Evolutionary conservation across 2,329 filamentous ascomycete genomes (phyloP).

Genomic region (Fusarium euwallaceae): DNA sequence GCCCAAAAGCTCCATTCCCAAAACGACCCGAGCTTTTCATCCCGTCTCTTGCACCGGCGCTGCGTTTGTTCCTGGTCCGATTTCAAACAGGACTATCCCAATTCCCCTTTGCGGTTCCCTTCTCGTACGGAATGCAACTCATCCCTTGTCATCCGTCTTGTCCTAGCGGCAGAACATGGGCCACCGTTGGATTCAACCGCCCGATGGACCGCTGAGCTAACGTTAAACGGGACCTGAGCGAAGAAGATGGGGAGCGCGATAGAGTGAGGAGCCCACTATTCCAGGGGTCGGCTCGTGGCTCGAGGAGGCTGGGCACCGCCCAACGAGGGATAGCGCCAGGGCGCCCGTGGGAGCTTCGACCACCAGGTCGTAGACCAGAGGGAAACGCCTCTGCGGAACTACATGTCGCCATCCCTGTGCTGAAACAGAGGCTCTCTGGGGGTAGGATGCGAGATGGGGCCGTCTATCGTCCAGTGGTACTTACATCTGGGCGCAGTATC

Average conservation of each 20-base stretch:
- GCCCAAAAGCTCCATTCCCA: slow-evolving; percentile 25
- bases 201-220: slow-evolving; percentile 26
- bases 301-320: slow-evolving; percentile 33
- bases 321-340: slow-evolving; percentile 39
- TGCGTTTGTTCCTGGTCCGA: slow-evolving; percentile 8
- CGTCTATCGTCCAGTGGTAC: slow-evolving; percentile 26
- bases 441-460: slow-evolving; percentile 31
- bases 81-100: slow-evolving; percentile 23
- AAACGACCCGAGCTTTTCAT: slow-evolving; percentile 28
- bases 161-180: slow-evolving; percentile 37
- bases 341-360: slow-evolving; percentile 16
- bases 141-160: slow-evolving; percentile 33
- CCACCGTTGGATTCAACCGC: slow-evolving; percentile 42
- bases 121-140: slow-evolving; percentile 29
- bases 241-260: slow-evolving; percentile 9
- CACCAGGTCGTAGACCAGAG: slow-evolving; percentile 23
- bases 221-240: slow-evolving; percentile 19
- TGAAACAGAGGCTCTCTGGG: slow-evolving; percentile 47
- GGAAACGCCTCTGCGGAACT: slow-evolving; percentile 23
- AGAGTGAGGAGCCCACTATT: slow-evolving; percentile 21
- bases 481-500: slow-evolving; percentile 31
- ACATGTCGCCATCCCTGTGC: slow-evolving; percentile 39
- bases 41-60: slow-evolving; percentile 8
- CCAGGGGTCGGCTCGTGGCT: slow-evolving; percentile 37
- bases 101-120: slow-evolving; percentile 21